These are phyloP conservation scores for Colletotrichum sp. DNA, from an alignment of 2,329 filamentous ascomycete species.

Conservation along the genomic window DNA sequence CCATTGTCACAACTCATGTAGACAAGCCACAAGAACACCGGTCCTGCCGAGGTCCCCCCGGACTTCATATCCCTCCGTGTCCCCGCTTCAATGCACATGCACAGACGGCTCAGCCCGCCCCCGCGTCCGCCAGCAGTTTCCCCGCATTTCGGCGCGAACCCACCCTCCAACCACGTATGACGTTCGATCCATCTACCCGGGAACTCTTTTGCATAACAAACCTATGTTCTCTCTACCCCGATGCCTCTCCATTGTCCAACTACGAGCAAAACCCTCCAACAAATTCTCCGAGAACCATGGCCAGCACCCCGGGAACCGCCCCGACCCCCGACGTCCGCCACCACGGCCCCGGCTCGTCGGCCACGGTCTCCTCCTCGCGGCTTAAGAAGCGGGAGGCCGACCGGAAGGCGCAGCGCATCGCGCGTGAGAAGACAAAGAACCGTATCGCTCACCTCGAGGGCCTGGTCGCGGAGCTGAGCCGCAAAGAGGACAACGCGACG, in stretches of 20 bases:
- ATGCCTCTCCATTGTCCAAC: neutral
- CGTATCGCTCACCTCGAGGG: conserved; percentile 33
- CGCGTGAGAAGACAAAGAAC: conserved; percentile 33
- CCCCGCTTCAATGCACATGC: neutral
- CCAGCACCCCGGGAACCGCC: neutral
- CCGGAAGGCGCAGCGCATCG: conserved; percentile 33
- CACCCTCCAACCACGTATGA: neutral
- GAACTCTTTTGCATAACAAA: neutral
- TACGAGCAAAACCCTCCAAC: fast-evolving
- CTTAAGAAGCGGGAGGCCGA: conserved; percentile 36
- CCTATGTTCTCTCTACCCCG: neutral
- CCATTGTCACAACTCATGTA: neutral
- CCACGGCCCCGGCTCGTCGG: neutral
- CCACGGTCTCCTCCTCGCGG: neutral
- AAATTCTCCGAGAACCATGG: neutral
- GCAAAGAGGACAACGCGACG: conserved; percentile 25
- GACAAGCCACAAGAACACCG: neutral
- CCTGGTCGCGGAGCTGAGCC: conserved; percentile 28
- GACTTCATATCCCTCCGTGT: neutral
- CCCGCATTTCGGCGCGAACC: neutral
- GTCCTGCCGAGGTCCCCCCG: neutral
- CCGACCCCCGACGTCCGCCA: neutral
- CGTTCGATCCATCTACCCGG: neutral
- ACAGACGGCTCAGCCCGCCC: neutral
- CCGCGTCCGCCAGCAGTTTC: neutral